Evolutionary conservation across 1,284 basidiomycete species (phyloP).

Genomic region (Microbotryum violaceum): DNA sequence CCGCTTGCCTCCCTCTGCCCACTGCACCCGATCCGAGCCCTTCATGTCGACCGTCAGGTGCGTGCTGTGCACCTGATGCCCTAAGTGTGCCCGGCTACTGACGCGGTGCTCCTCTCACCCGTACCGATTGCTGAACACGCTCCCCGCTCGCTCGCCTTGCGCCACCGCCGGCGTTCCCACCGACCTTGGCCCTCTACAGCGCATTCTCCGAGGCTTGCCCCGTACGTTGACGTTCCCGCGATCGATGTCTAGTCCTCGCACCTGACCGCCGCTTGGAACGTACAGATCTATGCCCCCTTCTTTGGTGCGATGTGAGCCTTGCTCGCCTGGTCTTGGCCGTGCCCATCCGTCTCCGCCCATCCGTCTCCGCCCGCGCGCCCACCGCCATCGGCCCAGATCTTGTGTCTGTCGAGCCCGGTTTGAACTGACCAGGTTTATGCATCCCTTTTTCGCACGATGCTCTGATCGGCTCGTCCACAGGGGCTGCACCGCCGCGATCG

Average conservation of each 20-base stretch:
- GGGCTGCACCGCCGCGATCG: constrained; percentile 94
- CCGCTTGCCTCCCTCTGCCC: too few species aligned
- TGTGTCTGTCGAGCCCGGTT: background rate
- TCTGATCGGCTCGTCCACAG: constrained; percentile 39
- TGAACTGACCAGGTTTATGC: background rate
- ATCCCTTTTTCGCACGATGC: background rate
- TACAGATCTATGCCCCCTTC: constrained; percentile 55
- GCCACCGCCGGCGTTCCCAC: background rate
- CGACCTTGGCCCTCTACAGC: background rate
- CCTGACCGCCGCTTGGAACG: too few species aligned
- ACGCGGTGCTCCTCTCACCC: background rate
- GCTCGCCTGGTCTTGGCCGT: background rate
- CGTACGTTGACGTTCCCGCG: background rate
- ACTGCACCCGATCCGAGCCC: too few species aligned
- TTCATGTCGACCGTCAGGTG: constrained; percentile 3
- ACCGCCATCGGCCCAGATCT: background rate
- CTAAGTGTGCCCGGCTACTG: background rate
- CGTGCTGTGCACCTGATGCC: background rate
- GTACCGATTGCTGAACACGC: background rate
- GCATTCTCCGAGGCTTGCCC: constrained; percentile 23
- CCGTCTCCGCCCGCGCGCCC: too few species aligned
- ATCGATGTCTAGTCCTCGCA: too few species aligned
- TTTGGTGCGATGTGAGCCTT: constrained; percentile 84
- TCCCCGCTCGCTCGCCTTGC: background rate
- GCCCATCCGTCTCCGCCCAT: too few species aligned